Base-by-base conservation (phyloP, 2,329 filamentous ascomycete genomes). In the Mariannaea elegans region DNA sequence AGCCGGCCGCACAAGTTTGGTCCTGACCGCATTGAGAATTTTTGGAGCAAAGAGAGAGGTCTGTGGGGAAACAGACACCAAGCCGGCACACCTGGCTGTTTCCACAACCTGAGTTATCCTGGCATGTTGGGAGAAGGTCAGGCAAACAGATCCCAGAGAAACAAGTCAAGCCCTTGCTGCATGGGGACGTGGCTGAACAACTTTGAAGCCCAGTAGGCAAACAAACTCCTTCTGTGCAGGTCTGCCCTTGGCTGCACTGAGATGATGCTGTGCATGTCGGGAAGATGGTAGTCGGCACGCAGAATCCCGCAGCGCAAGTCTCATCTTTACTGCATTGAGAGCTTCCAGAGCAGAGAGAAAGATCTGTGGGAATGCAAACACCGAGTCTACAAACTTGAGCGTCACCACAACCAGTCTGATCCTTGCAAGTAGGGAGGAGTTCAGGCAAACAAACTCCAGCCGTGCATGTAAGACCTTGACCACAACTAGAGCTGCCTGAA, bases 161-260 rank as follows among this genome's bases (percentile, higher is more conserved):
- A 12, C 53, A 56, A 16, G 38, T 45, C 21, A 44, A 10, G 8
- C 45, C 53, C 19, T 36, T 21, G 4, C 36, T 23, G 31, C 53
- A 56, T 18, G 32, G n/a, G 5, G 34, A 23, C n/a, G 18, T 13
- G 7, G 9, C 31, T 2, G 27, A 29, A 14, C 53, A 56, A 8
- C 16, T 34, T 14, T 27, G 10, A n/a, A 56, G 21, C 9, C 36
- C 38, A 7, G 47, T 23, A 2, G 53, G 53, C 3, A 56, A 38
- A 38, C 53, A 56, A 21, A 45, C 24, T 12, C 53, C 53, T 8
- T 36, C 53, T 4, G 39, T 34, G 13, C 54, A 57, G n/a, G 38
- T 38, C 39, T 56, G 46, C 2, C 46, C 46, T 19, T 50, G 29
- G 8, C 2, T 29, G 13, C 46, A 48, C 29, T 18, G 18, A 6